A percentile compares a stretch with the other conserved stretches of the same genome.
Conservation (phyloP, 345 rosid genomes). For the Sisymbrium altissimum region DNA sequence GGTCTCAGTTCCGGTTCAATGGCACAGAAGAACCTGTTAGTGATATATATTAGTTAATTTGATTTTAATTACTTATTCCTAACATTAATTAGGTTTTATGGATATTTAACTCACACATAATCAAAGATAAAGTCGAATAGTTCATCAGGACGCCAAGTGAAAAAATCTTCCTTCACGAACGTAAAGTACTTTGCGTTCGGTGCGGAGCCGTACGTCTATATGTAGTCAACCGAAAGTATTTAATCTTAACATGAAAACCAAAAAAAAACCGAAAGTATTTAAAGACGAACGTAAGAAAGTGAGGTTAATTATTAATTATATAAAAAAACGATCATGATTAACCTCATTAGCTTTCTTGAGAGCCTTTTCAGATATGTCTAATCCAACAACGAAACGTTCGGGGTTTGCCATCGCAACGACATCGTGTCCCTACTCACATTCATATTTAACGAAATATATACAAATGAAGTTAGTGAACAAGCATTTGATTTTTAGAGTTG, state of each 20-base stretch:
- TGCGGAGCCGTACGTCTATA: constrained; percentile 17
- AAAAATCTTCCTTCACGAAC: constrained; percentile 58
- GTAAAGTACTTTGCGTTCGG: constrained; percentile 47
- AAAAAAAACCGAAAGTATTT: no score
- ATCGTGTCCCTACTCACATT: constrained; percentile 28
- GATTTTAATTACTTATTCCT: background rate
- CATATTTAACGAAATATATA: no score
- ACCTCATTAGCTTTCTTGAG: constrained; percentile 33
- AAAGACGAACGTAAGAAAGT: background rate
- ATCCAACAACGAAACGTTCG: constrained; percentile 36
- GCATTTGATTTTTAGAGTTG: background rate
- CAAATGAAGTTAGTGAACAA: background rate
- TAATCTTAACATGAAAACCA: no score
- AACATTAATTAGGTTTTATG: background rate
- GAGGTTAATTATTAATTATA: background rate
- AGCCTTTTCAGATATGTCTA: constrained; percentile 30
- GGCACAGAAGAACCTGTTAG: constrained; percentile 47
- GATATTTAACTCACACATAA: constrained; percentile 50
- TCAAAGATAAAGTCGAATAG: constrained; percentile 60
- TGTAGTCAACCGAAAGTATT: background rate
- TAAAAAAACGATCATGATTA: background rate
- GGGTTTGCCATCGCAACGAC: constrained; percentile 35
- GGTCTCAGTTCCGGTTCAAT: constrained; percentile 59
- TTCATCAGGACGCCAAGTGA: constrained; percentile 60
- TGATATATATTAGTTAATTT: background rate